Conservation (phyloP, 202 grass and related monocot species). For the Hordeum pubiflorum region DNA sequence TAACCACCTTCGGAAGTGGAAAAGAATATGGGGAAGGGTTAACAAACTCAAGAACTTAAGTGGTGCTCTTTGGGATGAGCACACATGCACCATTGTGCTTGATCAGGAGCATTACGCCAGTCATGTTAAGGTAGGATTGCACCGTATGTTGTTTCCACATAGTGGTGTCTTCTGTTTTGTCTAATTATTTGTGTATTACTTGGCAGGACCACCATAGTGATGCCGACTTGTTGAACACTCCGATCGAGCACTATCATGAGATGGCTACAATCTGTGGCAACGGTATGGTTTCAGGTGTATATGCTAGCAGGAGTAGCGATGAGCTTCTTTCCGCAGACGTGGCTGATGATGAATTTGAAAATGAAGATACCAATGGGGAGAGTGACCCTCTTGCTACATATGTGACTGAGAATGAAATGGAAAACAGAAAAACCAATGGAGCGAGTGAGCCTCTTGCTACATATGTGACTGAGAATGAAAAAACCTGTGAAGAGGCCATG, state of each 20-base stretch:
- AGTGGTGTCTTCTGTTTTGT: background rate
- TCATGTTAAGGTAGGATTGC: background rate
- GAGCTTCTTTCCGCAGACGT: background rate
- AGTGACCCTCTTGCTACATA: background rate
- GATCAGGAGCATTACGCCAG: background rate
- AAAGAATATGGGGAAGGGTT: background rate
- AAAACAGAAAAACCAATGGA: background rate
- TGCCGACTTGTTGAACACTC: background rate
- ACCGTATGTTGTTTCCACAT: background rate
- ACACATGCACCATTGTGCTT: background rate
- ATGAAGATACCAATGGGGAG: background rate
- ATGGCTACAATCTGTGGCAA: background rate
- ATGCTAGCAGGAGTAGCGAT: background rate
- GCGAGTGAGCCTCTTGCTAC: background rate
- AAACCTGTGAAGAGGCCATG: background rate
- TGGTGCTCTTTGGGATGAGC: background rate
- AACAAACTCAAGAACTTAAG: background rate
- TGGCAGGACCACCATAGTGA: background rate
- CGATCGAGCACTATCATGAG: background rate
- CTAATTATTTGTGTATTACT: background rate
- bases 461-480: background rate
- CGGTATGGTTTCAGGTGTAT: background rate
- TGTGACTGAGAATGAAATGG: background rate
- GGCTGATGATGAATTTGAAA: background rate
- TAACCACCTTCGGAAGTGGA: conserved; percentile 14